phyloP scores from a whole-genome alignment of 495 filamentous ascomycete species.

The Lentithecium fluviatile region DNA sequence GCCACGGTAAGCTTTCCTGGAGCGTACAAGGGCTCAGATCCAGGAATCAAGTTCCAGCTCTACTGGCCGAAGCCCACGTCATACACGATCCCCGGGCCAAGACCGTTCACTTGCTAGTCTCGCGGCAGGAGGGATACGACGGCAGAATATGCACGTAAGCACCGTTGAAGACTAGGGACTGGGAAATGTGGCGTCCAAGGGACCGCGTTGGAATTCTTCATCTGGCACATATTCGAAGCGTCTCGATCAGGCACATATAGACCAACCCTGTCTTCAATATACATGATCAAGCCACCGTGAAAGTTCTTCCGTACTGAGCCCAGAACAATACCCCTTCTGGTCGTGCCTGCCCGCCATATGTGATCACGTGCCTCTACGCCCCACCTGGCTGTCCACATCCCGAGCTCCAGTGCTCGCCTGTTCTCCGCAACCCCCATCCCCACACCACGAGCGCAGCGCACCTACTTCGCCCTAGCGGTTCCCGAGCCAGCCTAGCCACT shows the following conservation, averaged over 20 bases:
- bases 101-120: constrained; percentile 20
- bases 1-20: constrained; percentile 25
- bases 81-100: constrained; percentile 22
- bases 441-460: not conserved
- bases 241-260: constrained; percentile 1
- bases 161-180: not conserved
- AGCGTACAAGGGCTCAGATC: constrained; percentile 29
- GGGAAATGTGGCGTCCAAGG: not conserved
- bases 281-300: not conserved
- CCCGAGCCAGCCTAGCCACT: too few species aligned
- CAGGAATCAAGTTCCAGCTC: constrained; percentile 32
- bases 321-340: not conserved
- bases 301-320: too few species aligned
- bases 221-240: too few species aligned
- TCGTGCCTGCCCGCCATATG: not conserved
- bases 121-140: not conserved
- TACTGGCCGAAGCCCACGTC: constrained; percentile 28
- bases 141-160: not conserved
- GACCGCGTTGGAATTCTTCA: too few species aligned
- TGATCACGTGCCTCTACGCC: not conserved
- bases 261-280: not conserved
- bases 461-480: too few species aligned
- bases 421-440: not conserved
- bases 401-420: not conserved
- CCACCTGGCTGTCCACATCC: not conserved